These are phyloP conservation scores for Bacterosira constricta DNA, from an alignment of 108 stramenopile species.

Conservation along the genomic window DNA sequence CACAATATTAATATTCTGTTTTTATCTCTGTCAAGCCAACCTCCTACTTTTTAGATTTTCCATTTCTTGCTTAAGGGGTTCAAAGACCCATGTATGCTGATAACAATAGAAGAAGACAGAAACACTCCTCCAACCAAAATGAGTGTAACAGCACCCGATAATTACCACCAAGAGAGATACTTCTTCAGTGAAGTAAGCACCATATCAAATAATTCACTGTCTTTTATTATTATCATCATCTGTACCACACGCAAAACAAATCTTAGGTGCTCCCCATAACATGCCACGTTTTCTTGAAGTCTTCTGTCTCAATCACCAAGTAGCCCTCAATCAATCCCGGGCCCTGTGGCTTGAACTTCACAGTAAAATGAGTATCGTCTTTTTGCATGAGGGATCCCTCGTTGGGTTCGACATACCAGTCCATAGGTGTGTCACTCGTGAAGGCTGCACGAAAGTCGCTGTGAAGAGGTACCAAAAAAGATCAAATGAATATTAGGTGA, in stretches of 20 bases:
- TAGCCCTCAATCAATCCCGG: slow-evolving; percentile 67
- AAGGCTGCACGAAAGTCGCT: slow-evolving; percentile 87
- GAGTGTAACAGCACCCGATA: not conserved
- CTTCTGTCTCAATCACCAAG: slow-evolving; percentile 88
- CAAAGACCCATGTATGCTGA: no score
- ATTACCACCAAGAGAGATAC: not conserved
- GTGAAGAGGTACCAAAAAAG: not conserved
- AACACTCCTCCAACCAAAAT: not conserved
- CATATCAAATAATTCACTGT: not conserved
- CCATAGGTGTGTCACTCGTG: slow-evolving; percentile 57
- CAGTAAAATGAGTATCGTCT: slow-evolving; percentile 65
- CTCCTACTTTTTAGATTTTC: no score
- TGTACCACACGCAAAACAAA: not conserved
- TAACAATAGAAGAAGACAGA: no score
- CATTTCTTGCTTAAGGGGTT: no score
- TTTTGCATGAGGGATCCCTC: slow-evolving; percentile 70
- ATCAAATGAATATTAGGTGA: no score
- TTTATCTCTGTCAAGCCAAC: no score
- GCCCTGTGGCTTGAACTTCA: slow-evolving; percentile 71
- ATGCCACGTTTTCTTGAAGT: slow-evolving; percentile 87
- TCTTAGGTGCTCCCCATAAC: slow-evolving; percentile 62
- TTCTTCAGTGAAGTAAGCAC: not conserved
- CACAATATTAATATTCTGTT: no score
- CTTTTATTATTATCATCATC: no score
- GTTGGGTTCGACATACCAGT: slow-evolving; percentile 68